Evolutionary conservation across 805 yeast genomes (phyloP), one percentile per base, ranked within the genome.

Genomic region (baker's yeast (Saccharomyces cerevisiae)): DNA sequence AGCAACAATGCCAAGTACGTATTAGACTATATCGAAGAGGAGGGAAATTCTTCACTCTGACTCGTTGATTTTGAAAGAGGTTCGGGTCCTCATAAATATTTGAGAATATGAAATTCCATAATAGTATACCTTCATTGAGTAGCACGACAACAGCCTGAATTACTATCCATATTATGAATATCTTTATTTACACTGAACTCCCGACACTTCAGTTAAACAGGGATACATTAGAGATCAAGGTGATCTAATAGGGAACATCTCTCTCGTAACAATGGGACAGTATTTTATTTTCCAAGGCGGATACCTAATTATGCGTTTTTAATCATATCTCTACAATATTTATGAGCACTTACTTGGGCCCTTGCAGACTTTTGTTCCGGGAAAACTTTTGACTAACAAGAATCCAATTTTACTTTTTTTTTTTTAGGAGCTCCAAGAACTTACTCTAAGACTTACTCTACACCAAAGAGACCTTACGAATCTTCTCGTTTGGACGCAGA

Each of bases 391-490:
- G 30, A 58, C 59, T 61, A 56, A 57, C 58, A 54, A 32, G 29
- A 17, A 36, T 36, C 4, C 43, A 36, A 6, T 36, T 26, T 52
- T 48, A 43, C 27, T 50, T 17, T 41, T 53, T 50, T 53, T 49
- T 28, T 31, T 56, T 50, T 65, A 88, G 96, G 96, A 83, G 96
- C 97, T 72, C 98, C 99, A 82, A 88, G 96, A 84, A 89, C 96
- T 76, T 87, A 92, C 87, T 92, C 99, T 71, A 94, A 94, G 90
- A 94, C 99, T 74, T 94, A 89, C 89, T 81, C 97, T 75, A 96
- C 92, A 76, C 99, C 99, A 83, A 90, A 89, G 86, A 89, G 96
- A 79, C 97, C 98, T 66, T 94, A 87, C 84, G 99, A 94, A 83
- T 88, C 95, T 69, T 95, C 97, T 78, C 96, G 99, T 86, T 85